Evolutionary conservation across 768 basidiomycete species (phyloP).

Genomic region (Collybia mongolica): DNA sequence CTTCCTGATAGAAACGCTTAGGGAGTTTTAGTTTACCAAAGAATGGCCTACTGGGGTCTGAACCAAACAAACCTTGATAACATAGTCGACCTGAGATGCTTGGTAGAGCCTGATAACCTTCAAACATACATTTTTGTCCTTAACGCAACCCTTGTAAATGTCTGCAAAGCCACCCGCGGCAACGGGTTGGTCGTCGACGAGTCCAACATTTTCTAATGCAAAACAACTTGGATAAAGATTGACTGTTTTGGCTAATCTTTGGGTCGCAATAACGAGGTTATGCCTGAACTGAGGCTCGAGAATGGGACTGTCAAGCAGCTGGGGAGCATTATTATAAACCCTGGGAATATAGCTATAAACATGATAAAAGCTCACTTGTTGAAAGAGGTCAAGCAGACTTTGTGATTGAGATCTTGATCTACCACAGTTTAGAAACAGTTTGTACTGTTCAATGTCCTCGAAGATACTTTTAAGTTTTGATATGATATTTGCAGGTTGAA

Average conservation of each 20-base stretch:
- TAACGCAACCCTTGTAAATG: slow-evolving; percentile 2
- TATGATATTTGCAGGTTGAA: background rate
- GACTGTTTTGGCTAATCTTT: slow-evolving; percentile 5
- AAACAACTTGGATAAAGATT: slow-evolving; percentile 5
- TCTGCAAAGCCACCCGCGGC: slow-evolving; percentile 9
- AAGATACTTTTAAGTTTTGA: background rate
- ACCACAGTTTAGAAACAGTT: background rate
- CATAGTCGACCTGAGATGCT: slow-evolving; percentile 1
- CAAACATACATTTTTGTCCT: slow-evolving; percentile 1
- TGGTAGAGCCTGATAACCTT: slow-evolving; percentile 6
- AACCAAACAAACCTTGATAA: background rate
- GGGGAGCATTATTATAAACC: slow-evolving; percentile 9
- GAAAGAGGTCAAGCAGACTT: slow-evolving; percentile 2
- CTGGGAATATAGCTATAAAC: background rate
- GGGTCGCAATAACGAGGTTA: slow-evolving; percentile 7
- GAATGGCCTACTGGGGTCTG: background rate
- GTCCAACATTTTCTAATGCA: slow-evolving; percentile 1
- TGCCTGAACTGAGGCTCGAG: background rate
- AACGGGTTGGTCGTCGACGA: background rate
- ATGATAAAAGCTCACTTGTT: background rate
- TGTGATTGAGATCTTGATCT: background rate
- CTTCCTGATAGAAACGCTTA: slow-evolving; percentile 14
- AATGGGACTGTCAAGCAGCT: slow-evolving; percentile 3
- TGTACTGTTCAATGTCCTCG: slow-evolving; percentile 1
- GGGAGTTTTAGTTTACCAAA: background rate